phyloP scores from a whole-genome alignment of 306 rosid species.

The Fagus sylvatica region DNA sequence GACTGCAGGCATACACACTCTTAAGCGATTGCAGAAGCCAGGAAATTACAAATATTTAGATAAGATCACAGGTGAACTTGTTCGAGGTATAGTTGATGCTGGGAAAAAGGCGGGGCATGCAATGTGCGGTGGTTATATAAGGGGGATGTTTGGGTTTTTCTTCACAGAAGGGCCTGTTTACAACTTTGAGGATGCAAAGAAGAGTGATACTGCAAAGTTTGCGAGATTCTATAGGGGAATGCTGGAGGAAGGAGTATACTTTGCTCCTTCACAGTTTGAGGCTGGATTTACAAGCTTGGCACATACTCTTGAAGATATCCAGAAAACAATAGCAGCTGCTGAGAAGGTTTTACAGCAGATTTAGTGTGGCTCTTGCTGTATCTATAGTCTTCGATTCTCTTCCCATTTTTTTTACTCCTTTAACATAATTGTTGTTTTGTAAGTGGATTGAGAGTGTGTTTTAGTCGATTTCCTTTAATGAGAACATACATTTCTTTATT shows the following conservation, averaged over 20 bases:
- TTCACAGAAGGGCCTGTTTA: constrained; percentile 89
- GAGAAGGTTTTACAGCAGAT: too few species aligned
- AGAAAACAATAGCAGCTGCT: too few species aligned
- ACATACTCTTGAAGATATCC: constrained; percentile 66
- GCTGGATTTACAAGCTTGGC: constrained; percentile 98
- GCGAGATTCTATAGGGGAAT: constrained; percentile 73
- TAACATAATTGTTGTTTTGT: constrained; percentile 9
- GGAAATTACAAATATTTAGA: constrained; percentile 77
- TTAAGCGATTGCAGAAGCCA: constrained; percentile 73
- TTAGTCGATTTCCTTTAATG: background rate
- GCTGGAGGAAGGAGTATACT: too few species aligned
- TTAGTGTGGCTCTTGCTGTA: constrained; percentile 32
- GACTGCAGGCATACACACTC: constrained; percentile 97
- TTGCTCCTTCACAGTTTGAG: constrained; percentile 96
- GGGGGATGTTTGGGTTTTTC: constrained; percentile 96
- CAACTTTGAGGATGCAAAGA: constrained; percentile 79
- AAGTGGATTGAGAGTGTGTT: background rate
- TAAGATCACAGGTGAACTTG: constrained; percentile 70
- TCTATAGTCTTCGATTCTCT: background rate
- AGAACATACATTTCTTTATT: background rate
- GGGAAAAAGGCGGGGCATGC: constrained; percentile 91
- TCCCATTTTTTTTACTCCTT: background rate
- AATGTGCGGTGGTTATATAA: constrained; percentile 79
- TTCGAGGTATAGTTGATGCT: constrained; percentile 71
- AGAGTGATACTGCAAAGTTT: constrained; percentile 77